Evolutionary conservation across 169 alveolate species (phyloP).

Genomic region (Plasmodium gaboni): DNA sequence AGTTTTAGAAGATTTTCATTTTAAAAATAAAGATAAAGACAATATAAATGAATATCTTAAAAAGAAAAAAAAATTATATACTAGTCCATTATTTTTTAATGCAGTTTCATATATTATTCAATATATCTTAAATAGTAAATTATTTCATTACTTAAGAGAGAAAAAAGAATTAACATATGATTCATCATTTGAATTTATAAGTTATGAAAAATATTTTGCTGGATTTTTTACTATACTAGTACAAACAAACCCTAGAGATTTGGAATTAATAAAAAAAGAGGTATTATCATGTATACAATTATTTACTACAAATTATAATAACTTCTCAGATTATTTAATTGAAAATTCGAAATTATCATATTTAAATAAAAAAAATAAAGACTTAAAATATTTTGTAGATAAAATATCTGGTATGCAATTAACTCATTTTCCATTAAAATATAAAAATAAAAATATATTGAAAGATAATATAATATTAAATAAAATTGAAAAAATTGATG

Average conservation of each 20-base stretch:
- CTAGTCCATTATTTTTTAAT: slow-evolving; percentile 58
- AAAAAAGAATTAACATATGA: slow-evolving; percentile 90
- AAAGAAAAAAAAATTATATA: slow-evolving; percentile 78
- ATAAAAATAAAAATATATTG: slow-evolving; percentile 42
- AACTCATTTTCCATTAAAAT: slow-evolving; percentile 57
- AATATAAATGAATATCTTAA: slow-evolving; percentile 70
- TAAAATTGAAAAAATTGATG: slow-evolving; percentile 57
- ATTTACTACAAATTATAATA: slow-evolving; percentile 48
- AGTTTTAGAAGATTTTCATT: slow-evolving; percentile 1
- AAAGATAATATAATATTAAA: slow-evolving; percentile 62
- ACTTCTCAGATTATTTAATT: slow-evolving; percentile 71
- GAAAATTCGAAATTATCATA: slow-evolving; percentile 61
- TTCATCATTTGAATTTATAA: slow-evolving; percentile 86
- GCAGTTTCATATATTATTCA: slow-evolving; percentile 57
- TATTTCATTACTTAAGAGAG: slow-evolving; percentile 83
- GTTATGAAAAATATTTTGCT: slow-evolving; percentile 85
- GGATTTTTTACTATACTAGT: slow-evolving; percentile 86
- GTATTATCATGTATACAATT: slow-evolving; percentile 51
- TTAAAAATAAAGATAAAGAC: no score
- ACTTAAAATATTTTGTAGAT: slow-evolving; percentile 66
- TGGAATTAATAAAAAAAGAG: slow-evolving; percentile 79
- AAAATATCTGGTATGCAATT: slow-evolving; percentile 67
- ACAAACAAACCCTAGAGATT: slow-evolving; percentile 84
- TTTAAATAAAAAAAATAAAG: slow-evolving; percentile 71
- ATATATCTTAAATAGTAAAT: slow-evolving; percentile 56